phyloP scores from a whole-genome alignment of 2,329 filamentous ascomycete genomes.

The Seiridium cupressi region DNA sequence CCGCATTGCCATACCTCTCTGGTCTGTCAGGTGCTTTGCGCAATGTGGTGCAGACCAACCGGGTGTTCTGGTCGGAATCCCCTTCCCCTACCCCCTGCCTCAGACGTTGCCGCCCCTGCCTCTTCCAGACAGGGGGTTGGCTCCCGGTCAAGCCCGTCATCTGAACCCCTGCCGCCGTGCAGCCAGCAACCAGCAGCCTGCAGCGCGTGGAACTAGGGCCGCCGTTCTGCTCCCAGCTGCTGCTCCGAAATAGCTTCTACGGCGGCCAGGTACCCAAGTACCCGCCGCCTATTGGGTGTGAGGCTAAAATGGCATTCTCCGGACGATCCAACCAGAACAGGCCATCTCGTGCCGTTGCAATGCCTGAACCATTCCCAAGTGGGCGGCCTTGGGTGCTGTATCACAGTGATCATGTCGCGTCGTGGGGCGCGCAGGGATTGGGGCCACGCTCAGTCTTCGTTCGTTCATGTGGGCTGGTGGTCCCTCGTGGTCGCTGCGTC shows the following conservation, averaged over 20 bases:
- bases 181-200: no score
- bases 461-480: not conserved
- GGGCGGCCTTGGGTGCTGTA: not conserved
- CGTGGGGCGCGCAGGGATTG: not conserved
- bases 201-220: no score
- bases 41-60: no score
- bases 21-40: no score
- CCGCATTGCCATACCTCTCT: no score
- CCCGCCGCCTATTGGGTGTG: not conserved
- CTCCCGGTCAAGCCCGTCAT: not conserved
- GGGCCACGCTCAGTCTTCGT: not conserved
- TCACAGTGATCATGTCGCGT: not conserved
- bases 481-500: not conserved
- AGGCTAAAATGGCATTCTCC: not conserved
- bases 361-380: not conserved
- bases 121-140: not conserved
- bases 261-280: no score
- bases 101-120: no score
- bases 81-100: no score
- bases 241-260: no score
- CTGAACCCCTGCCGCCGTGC: no score
- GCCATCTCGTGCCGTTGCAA: not conserved
- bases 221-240: no score
- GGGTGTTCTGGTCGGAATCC: no score
- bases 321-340: not conserved